Evolutionary conservation across 2,329 filamentous ascomycete species (phyloP), one percentile per base, ranked within the genome.

Genomic region (Xylariales sp.): DNA sequence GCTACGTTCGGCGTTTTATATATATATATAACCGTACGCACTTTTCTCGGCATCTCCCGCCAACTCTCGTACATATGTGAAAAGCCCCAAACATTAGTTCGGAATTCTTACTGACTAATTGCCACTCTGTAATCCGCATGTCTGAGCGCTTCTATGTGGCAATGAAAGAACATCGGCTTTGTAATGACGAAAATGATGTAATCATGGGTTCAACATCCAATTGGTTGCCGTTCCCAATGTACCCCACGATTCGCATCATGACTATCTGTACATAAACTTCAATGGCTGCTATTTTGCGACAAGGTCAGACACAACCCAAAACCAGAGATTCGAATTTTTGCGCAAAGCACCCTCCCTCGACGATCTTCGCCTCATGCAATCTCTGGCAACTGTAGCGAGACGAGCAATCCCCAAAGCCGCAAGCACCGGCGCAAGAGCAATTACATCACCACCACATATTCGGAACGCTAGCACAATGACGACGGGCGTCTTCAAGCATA

Each of bases 401-500:
- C 18, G 12, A 25, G 38, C 20, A 19, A 11, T 40, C 7, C 18
- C 38, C 11, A 16, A 33, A 10, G 16, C 20, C 6, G 21, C 5
- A 24, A 24, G 29, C 28, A 33, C 8, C 16, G 21, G 11, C 19
- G 9, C 27, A 9, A 32, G 21, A 32, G 20, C 12, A 12, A 40
- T 33, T 40, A 40, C 29, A 24, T 40, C 38, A 19, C n/a, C 29
- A 14, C 10, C 29, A 25, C 15, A 20, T 11, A 15, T 18, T 19
- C 38, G 38, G 28, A 18, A 45, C 15, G 42, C 12, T 33, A 40
- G 32, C 50, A 72, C 50, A 28, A 80, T 80, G 76, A 80, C 75
- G n/a, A 76, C 71, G 15, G 68, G 70, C 27, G 60, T 54, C 2
- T 82, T 84, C 64, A 71, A 71, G 45, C 78, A 84, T 60, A 78